Base-by-base conservation (phyloP, 306 rosid genomes). In the Adenanthera pavonina region DNA sequence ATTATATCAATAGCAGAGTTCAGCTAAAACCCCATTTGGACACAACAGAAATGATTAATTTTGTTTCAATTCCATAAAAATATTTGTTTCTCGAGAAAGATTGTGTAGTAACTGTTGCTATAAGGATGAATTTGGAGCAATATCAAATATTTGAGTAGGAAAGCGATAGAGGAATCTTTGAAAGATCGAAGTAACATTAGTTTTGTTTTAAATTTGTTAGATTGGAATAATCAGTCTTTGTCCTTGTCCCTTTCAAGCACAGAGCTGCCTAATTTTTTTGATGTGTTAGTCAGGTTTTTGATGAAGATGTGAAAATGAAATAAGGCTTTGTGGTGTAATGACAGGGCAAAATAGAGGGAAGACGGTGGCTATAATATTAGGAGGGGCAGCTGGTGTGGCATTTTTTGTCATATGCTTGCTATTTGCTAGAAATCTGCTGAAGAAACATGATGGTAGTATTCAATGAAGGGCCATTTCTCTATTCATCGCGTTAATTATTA, bases 361-460 rank as follows among this genome's bases (percentile, higher is more conserved):
- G 87, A 95, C 98, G 2, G 98, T 89, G 67, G 99, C 99, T 75
- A 88, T 95, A 20, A 93, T 95, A 77, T 77, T 95, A 74, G 99
- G 99, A 82, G 93, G 94, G 52, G 91, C 87, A 52, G 97, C 96
- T 65, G 98, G 90, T 47, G 94, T 93, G 77, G 96, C 89, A 20
- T 93, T 95, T 78, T 40, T 95, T 73, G 91, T 93, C 54, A 95
- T 93, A 84, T 93, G 77, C 46, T 56, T 95, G 92, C 83, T 95
- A 68, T 93, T 95, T 89, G 92, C 93, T 43, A 91, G 94, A 86
- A 82, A 54, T 82, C 85, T 93, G 90, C 49, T 81, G 88, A 95
- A 90, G 90, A 95, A 93, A 88, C 97, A 82, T 86, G 97, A 89
- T 73, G 99, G 97, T 93, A 87, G 91, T 14, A 74, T 66, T 76